A percentile compares a stretch with the other conserved stretches of the same genome.
phyloP scores from a whole-genome alignment of 805 yeast genomes.

The Ogataea allantospora region DNA sequence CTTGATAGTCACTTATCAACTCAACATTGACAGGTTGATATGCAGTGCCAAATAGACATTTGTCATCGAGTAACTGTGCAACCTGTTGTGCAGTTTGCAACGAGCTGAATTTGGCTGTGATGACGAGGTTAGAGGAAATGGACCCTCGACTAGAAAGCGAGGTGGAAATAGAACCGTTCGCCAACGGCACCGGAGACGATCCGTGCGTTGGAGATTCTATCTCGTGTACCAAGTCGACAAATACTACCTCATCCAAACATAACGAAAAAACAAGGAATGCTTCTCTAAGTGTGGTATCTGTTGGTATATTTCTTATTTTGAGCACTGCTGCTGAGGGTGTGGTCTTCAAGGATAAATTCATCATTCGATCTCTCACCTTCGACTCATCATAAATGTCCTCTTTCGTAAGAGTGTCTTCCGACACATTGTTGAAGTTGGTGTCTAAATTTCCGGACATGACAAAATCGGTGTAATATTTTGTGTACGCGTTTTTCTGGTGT shows the following conservation, averaged over 20 bases:
- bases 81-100: constrained; percentile 42
- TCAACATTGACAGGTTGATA: constrained; percentile 43
- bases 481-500: constrained; percentile 9
- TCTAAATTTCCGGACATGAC: constrained; percentile 9
- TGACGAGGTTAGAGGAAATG: constrained; percentile 29
- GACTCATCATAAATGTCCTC: constrained; percentile 10
- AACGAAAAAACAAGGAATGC: constrained; percentile 65
- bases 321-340: constrained; percentile 26
- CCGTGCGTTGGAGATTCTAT: constrained; percentile 20
- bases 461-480: constrained; percentile 1
- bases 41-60: constrained; percentile 49
- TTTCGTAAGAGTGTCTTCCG: constrained; percentile 20
- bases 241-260: constrained; percentile 55
- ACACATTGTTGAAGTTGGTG: constrained; percentile 15
- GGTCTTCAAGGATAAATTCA: constrained; percentile 17
- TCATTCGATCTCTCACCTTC: constrained; percentile 15
- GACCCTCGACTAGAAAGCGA: constrained; percentile 21
- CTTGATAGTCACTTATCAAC: constrained; percentile 34
- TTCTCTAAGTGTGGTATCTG: constrained; percentile 64
- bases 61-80: constrained; percentile 42
- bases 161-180: constrained; percentile 15
- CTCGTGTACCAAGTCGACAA: constrained; percentile 38
- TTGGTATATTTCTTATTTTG: constrained; percentile 56
- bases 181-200: constrained; percentile 13
- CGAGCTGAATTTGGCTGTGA: constrained; percentile 46